Evolutionary conservation across 2,329 filamentous ascomycete species (phyloP), one percentile per base, ranked within the genome.

Genomic region (Graphium sp.): DNA sequence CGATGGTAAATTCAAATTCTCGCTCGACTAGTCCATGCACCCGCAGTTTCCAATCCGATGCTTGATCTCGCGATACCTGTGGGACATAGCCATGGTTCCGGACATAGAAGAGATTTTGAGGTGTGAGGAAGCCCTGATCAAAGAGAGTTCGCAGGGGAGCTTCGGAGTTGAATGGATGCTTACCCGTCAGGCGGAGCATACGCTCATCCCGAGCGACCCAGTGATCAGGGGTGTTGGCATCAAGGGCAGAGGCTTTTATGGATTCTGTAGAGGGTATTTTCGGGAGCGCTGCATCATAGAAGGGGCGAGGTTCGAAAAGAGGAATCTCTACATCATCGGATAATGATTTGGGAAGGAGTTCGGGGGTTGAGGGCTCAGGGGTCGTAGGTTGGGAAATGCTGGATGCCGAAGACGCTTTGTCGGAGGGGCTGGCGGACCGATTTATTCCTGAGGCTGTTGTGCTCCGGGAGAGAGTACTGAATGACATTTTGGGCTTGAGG

Each of bases 121-220:
- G 81, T 1, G 84, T 94, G 21, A 94, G 56, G 45, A 93, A 93
- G 0, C 85, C 83, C 55, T 66, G 58, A 25, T 87, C 66, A 49
- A 74, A 93, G 1, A 93, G 58, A 11, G 73, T 71, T 31, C 70
- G 80, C 7, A 94, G 54, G 0, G 85, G 84, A 7, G 85, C 67
- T 51, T 94, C 85, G 27, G 80, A 76, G 41, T 94, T 94, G 58
- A 91, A 92, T 1, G 85, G 85, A 49, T 93, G 85, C 5, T 81
- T 66, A 15, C 85, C 85, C 8, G 85, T 94, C 10, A 94, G 58
- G 28, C 85, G 68, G 37, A 94, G 89, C 11, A 94, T 59, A 22
- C 84, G 66, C 1, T 77, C 61, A 51, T 93, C 84, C 47, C 85
- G 65, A 14, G 74, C 63, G 13, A 94, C 79, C 56, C 87, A 81